Evolutionary conservation across 805 yeast species (phyloP), one percentile per base, ranked within the genome.

Genomic region (Schwanniomyces polymorphus): DNA sequence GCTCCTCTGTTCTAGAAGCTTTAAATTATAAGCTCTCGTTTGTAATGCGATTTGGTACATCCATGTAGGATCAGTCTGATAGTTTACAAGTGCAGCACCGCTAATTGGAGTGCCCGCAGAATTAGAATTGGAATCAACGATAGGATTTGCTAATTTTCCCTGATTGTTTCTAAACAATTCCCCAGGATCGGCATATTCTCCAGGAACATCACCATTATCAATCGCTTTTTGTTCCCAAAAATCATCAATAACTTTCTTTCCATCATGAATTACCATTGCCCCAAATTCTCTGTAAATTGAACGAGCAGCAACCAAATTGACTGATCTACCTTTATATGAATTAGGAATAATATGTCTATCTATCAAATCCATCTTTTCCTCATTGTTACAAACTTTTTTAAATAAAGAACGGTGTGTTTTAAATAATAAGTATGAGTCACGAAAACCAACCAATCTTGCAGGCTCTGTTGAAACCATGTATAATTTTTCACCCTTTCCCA

Each of bases 381-480:
- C 86, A 50, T 87, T 88, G 9, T 80, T 75, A 40, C 91, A 74
- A 9, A 87, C 81, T 51, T 86, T 80, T 60, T 91, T 90, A 71
- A 78, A 85, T 44, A 94, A 72, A 43, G 81, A 75, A 43, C 83
- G 79, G 68, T 92, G 97, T 42, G 91, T 87, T 61, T 91, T 96
- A 70, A 92, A 91, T 49, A 92, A 75, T 44, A 91, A 73, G 59
- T 92, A 91, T 2, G 97, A 88, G 62, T 92, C 97, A 56, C 97
- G 79, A 69, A 91, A 88, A 3, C 97, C 98, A 51, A 92, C 90
- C 59, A 92, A 83, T 56, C 98, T 80, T 1, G 99, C 97, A 2
- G 97, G 97, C 61, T 94, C 99, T 0, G 98, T 91, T 2, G 96
- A 85, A 41, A 94, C 80, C 96, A 92, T 91, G 65, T 82, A 94